Conservation (phyloP, 192 early-diverging fungal species). For the Phycomyces nitens region DNA sequence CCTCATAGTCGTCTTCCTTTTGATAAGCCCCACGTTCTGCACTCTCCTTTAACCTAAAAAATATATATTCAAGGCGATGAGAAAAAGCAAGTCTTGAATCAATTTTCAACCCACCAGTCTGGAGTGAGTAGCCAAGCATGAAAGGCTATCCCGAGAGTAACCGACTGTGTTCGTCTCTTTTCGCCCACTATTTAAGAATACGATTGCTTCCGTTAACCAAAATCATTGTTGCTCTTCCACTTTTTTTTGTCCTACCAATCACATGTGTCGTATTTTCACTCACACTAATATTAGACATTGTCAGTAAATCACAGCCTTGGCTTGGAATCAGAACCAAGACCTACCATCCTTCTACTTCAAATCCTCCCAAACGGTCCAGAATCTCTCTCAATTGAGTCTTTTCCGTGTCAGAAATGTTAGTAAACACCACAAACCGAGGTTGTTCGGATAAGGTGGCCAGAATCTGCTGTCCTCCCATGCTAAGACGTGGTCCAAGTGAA, state of each 20-base stretch:
- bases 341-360: background rate
- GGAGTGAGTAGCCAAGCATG: background rate
- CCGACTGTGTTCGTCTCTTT: conserved; percentile 7
- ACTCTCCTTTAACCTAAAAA: background rate
- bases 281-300: conserved; percentile 10
- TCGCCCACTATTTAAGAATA: conserved; percentile 1
- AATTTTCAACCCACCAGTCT: background rate
- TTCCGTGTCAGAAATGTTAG: background rate
- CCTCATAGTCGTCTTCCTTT: background rate
- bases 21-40: background rate
- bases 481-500: conserved; percentile 7
- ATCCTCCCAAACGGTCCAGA: conserved; percentile 4
- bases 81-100: too few relatives aligned
- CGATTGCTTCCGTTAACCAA: too few relatives aligned
- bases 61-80: too few relatives aligned
- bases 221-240: too few relatives aligned
- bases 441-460: background rate
- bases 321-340: too few relatives aligned
- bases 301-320: background rate
- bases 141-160: background rate
- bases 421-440: conserved; percentile 6
- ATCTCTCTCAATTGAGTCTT: background rate
- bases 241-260: conserved; percentile 11
- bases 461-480: background rate
- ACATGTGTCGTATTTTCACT: conserved; percentile 25